phyloP scores from a whole-genome alignment of 176 grass and related monocot genomes.

The Ensete glaucum region DNA sequence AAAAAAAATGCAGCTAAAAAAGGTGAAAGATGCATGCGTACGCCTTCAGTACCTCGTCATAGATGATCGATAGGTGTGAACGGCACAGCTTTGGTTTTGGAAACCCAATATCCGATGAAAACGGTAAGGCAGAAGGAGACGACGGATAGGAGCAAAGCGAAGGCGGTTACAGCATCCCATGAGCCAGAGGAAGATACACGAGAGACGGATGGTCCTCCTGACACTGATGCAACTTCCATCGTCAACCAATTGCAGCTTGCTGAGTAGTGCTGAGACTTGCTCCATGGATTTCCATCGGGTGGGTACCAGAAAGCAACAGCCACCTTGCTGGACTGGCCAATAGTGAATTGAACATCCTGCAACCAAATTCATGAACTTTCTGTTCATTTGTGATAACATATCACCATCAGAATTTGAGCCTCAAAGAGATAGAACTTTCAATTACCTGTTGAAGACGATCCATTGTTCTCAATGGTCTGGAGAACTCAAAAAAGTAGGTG shows the following conservation, averaged over 20 bases:
- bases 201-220: background rate
- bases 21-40: too few species aligned
- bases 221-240: slow-evolving; percentile 41
- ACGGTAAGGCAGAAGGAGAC: slow-evolving; percentile 55
- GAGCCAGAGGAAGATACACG: slow-evolving; percentile 32
- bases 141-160: slow-evolving; percentile 73
- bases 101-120: slow-evolving; percentile 73
- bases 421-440: background rate
- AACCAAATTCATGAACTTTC: slow-evolving; percentile 15
- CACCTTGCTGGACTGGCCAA: slow-evolving; percentile 62
- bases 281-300: slow-evolving; percentile 51
- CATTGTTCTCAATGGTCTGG: slow-evolving; percentile 91
- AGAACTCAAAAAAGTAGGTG: slow-evolving; percentile 88
- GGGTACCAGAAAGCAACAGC: slow-evolving; percentile 97
- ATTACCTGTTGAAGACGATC: slow-evolving; percentile 78
- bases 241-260: slow-evolving; percentile 80
- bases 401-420: background rate
- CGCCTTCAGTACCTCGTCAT: background rate
- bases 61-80: slow-evolving; percentile 58
- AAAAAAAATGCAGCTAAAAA: too few species aligned
- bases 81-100: slow-evolving; percentile 50
- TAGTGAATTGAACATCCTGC: slow-evolving; percentile 89
- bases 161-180: slow-evolving; percentile 71
- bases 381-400: background rate
- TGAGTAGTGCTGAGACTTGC: slow-evolving; percentile 70